These are phyloP conservation scores for Gossypium rotundifolium DNA, from an alignment of 345 rosid species.

Conservation along the genomic window DNA sequence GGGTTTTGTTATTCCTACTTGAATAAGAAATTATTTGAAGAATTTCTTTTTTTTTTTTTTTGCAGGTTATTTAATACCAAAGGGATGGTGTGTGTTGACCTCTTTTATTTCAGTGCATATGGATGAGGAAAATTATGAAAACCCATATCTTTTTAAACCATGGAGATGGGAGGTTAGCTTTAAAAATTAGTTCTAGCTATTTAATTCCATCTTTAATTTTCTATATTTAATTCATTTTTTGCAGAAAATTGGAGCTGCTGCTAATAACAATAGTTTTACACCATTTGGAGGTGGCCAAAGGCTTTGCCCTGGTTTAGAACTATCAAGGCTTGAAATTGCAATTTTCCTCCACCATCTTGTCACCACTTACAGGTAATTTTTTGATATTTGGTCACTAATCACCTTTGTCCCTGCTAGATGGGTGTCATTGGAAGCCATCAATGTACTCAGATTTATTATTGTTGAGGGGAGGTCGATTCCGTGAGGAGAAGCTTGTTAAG, in stretches of 20 bases:
- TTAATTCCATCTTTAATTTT: too few relatives aligned
- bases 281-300: conserved; percentile 99
- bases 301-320: conserved; percentile 89
- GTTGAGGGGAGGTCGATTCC: too few relatives aligned
- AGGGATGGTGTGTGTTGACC: conserved; percentile 92
- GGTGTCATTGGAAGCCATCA: too few relatives aligned
- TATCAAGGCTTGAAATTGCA: conserved; percentile 82
- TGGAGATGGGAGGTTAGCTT: conserved; percentile 90
- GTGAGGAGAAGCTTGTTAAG: too few relatives aligned
- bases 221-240: background rate
- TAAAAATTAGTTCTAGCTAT: background rate
- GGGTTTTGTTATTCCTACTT: too few relatives aligned
- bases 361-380: conserved; percentile 56
- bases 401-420: too few relatives aligned
- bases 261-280: conserved; percentile 59
- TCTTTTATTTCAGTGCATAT: conserved; percentile 86
- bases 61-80: conserved; percentile 79
- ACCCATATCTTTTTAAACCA: conserved; percentile 78
- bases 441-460: too few relatives aligned
- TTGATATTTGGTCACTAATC: too few relatives aligned
- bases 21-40: background rate
- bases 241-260: conserved; percentile 59
- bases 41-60: background rate
- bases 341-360: conserved; percentile 89
- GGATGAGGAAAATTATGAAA: conserved; percentile 68